Evolutionary conservation across 768 basidiomycete species (phyloP).

Genomic region (Udeniomyces megalosporus): DNA sequence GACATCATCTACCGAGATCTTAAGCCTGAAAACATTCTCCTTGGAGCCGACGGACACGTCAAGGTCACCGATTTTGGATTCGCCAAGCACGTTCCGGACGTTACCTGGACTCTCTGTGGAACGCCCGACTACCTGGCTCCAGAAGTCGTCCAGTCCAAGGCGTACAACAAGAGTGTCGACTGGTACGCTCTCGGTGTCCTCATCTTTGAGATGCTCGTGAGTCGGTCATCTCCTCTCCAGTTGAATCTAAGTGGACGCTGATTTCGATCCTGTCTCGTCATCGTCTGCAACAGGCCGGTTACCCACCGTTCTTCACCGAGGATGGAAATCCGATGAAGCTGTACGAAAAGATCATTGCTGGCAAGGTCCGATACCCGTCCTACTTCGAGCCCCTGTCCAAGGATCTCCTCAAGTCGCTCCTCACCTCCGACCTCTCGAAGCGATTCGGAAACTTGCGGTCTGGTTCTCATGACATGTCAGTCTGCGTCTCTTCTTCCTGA

Average conservation of each 20-base stretch:
- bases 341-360: conserved; percentile 32
- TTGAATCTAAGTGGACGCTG: not conserved
- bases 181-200: conserved; percentile 32
- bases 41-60: conserved; percentile 88
- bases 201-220: conserved; percentile 32
- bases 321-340: conserved; percentile 33
- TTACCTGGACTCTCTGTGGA: conserved; percentile 32
- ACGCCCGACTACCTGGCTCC: conserved; percentile 33
- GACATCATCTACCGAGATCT: conserved; percentile 33
- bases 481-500: too few relatives aligned
- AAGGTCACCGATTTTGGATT: conserved; percentile 96
- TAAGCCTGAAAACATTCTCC: conserved; percentile 54
- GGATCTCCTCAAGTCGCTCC: conserved; percentile 31
- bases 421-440: conserved; percentile 30
- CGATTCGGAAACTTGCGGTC: conserved; percentile 30
- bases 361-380: conserved; percentile 32
- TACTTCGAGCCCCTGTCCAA: conserved; percentile 31
- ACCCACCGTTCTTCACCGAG: conserved; percentile 33
- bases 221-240: conserved; percentile 4
- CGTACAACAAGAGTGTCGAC: conserved; percentile 33
- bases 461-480: conserved; percentile 27
- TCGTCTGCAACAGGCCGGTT: conserved; percentile 25
- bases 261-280: not conserved
- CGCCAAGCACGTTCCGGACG: conserved; percentile 26
- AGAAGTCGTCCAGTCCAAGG: conserved; percentile 32